Evolutionary conservation across 192 early-diverging fungal species (phyloP), one percentile per base, ranked within the genome.

Genomic region (Backusella sp.): DNA sequence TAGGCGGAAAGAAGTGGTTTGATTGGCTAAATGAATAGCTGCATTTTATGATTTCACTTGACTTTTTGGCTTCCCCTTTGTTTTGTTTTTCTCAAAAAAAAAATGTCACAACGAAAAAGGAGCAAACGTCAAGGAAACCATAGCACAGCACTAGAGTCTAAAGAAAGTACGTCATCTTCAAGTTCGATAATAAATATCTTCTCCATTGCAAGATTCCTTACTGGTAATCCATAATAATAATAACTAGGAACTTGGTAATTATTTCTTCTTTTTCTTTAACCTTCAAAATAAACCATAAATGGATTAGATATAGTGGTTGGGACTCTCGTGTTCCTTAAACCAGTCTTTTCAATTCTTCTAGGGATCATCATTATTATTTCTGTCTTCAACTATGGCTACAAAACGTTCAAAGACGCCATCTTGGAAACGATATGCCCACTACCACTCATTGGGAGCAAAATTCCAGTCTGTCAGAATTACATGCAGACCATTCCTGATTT

Each of bases 401-500:
- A 4, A 14, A 62, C 56, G 14, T 62, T 62, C 23, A 26, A 23
- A 19, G 70, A 49, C 15, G 6, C 9, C 3, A 15, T 71, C 5
- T 17, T 71, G 15, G 70, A 71, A 14, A 71, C 15, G 5, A 30
- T 49, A 49, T 71, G 70, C 23, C 41, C 70, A 1, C 30, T 28
- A 49, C 42, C 42, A 2, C 41, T 71, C 6, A 6, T 71, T 8
- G 44, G 44, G 49, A 36, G 4, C 3, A 53, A 4, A 26, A 21
- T 73, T 4, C 14, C 72, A 8, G 37, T 62, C n/a, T 73, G 72
- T 36, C 49, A 35, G 21, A 21, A 36, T 37, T 39, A 73, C n/a
- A 2, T 59, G 17, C 53, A n/a, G 3, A 75, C 79, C 3, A 76
- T 88, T 1, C 88, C 88, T 0, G 76, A 87, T 59, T 89, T 89